These are phyloP conservation scores for Eutrema japonicum DNA, from an alignment of 345 rosid genomes.

Conservation along the genomic window DNA sequence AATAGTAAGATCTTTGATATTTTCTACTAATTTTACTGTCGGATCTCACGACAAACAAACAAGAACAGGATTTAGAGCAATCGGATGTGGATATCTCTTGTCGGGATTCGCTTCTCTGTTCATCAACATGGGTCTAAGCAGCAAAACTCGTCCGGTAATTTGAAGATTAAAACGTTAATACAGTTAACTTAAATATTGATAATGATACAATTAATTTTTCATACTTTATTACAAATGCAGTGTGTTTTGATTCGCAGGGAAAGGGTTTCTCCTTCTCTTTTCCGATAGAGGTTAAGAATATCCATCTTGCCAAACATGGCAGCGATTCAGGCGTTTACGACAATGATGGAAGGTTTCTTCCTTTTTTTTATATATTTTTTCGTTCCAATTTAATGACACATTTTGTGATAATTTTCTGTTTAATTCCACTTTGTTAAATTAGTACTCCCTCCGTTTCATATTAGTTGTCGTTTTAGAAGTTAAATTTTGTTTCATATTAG, in stretches of 20 bases:
- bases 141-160: conserved; percentile 67
- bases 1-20: background rate
- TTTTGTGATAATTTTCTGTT: background rate
- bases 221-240: background rate
- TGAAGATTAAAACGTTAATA: background rate
- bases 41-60: background rate
- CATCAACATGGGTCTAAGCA: conserved; percentile 61
- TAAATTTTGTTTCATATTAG: background rate
- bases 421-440: no score
- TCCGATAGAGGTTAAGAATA: conserved; percentile 81
- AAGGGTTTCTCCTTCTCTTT: conserved; percentile 60
- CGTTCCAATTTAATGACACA: background rate
- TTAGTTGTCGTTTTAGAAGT: no score
- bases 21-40: background rate
- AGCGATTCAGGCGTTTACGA: conserved; percentile 90
- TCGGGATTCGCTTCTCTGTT: conserved; percentile 50
- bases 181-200: background rate
- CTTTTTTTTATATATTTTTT: background rate
- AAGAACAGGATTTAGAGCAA: conserved; percentile 66
- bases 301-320: conserved; percentile 69
- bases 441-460: no score
- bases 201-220: background rate
- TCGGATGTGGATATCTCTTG: conserved; percentile 55
- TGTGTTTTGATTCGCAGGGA: conserved; percentile 51
- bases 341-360: conserved; percentile 64